Evolutionary conservation across 2,329 filamentous ascomycete species (phyloP).

Genomic region (Fusarium albidum): DNA sequence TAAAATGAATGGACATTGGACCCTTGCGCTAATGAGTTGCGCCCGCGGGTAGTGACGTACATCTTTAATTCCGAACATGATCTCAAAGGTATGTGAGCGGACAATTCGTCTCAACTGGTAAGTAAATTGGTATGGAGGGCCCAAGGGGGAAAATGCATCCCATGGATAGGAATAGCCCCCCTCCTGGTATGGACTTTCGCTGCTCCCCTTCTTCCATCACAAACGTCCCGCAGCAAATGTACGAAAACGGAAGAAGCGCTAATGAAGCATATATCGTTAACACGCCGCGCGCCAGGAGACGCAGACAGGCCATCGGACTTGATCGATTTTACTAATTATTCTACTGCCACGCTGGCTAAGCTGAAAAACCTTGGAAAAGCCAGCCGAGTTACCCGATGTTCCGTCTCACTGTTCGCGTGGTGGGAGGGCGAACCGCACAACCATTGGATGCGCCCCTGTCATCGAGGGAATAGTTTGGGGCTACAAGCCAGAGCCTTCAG

Average conservation of each 20-base stretch:
- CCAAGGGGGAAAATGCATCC: too few relatives aligned
- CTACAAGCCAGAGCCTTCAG: background rate
- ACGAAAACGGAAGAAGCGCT: slow-evolving; percentile 14
- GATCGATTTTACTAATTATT: too few relatives aligned
- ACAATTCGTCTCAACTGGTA: too few relatives aligned
- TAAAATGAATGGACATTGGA: background rate
- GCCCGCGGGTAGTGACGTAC: background rate
- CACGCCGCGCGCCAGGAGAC: slow-evolving; percentile 3
- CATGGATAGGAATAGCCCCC: too few relatives aligned
- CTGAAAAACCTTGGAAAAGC: slow-evolving; percentile 1
- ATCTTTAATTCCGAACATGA: too few relatives aligned
- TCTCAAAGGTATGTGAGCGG: too few relatives aligned
- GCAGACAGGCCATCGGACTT: too few relatives aligned
- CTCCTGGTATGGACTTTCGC: too few relatives aligned
- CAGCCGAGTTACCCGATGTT: background rate
- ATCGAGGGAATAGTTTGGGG: background rate
- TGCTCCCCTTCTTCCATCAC: too few relatives aligned
- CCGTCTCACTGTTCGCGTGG: background rate
- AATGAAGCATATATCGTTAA: slow-evolving; percentile 5
- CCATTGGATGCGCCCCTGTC: background rate
- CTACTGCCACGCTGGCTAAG: background rate
- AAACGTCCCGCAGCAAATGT: background rate
- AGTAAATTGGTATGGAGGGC: too few relatives aligned
- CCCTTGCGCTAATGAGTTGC: slow-evolving; percentile 13
- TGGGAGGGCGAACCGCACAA: background rate